Evolutionary conservation across 75 land plant species (phyloP).

Genomic region (Chamaecyparis obtusa): DNA sequence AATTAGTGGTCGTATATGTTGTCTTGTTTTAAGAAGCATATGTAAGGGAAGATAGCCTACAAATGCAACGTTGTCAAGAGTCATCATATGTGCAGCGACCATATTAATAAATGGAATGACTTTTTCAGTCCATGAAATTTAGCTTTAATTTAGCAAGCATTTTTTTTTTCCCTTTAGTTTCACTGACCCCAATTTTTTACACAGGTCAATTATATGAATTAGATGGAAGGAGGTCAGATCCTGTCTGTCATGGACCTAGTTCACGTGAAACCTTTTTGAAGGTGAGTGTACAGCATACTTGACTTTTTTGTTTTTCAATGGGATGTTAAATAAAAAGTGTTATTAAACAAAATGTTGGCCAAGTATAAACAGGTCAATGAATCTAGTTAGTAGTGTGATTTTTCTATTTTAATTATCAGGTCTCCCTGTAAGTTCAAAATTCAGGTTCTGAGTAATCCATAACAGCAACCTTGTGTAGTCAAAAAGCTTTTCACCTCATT

Average conservation of each 20-base stretch:
- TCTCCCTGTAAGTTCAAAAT: neutral
- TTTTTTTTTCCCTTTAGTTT: neutral
- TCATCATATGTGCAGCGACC: neutral
- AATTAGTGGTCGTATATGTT: neutral
- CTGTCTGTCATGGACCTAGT: slow-evolving; percentile 77
- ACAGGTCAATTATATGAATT: slow-evolving; percentile 88
- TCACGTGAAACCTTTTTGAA: slow-evolving; percentile 63
- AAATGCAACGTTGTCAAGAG: neutral
- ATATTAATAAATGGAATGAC: too few relatives aligned
- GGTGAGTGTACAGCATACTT: slow-evolving; percentile 29
- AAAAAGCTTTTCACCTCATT: neutral
- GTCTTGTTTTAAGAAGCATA: neutral
- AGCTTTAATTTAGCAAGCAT: too few relatives aligned
- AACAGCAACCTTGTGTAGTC: neutral
- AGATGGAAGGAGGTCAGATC: slow-evolving; percentile 79
- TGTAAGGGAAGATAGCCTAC: neutral
- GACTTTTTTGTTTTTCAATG: slow-evolving; percentile 1
- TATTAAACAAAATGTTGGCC: neutral
- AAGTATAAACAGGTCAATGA: neutral
- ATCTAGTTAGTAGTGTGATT: neutral
- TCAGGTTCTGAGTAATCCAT: neutral
- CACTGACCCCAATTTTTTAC: neutral
- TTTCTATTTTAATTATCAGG: neutral
- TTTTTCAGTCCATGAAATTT: too few relatives aligned
- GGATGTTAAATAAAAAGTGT: neutral